Conservation (phyloP, 495 filamentous ascomycete genomes). For the Aspergillus wentii region DNA sequence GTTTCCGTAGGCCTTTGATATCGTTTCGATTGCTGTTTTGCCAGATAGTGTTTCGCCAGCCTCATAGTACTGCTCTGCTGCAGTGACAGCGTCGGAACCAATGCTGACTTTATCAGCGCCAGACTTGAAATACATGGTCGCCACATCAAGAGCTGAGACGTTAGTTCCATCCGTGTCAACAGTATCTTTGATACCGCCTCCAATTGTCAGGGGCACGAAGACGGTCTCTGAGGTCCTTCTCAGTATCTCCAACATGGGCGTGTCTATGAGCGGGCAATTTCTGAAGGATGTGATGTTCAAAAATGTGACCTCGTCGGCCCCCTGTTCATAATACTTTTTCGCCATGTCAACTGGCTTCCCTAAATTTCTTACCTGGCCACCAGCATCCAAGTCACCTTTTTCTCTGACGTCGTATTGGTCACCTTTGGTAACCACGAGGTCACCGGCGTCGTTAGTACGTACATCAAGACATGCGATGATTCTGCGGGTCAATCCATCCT, state of each 20-base stretch:
- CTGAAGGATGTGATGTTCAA: constrained; percentile 97
- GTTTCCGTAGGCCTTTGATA: constrained; percentile 88
- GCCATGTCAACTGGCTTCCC: constrained; percentile 97
- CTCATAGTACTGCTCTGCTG: constrained; percentile 83
- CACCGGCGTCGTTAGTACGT: constrained; percentile 90
- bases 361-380: constrained; percentile 79
- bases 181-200: constrained; percentile 89
- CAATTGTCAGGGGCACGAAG: constrained; percentile 95
- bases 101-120: constrained; percentile 99
- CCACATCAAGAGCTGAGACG: constrained; percentile 83
- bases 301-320: constrained; percentile 94
- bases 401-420: constrained; percentile 99
- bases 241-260: constrained; percentile 94
- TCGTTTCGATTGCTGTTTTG: constrained; percentile 88
- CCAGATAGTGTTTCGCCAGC: constrained; percentile 63
- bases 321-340: constrained; percentile 89
- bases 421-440: constrained; percentile 95
- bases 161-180: constrained; percentile 84
- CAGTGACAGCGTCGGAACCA: constrained; percentile 87
- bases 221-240: constrained; percentile 82
- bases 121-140: constrained; percentile 94
- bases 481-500: constrained; percentile 73
- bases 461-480: constrained; percentile 97
- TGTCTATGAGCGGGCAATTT: constrained; percentile 84
- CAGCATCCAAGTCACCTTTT: constrained; percentile 54